Evolutionary conservation across 116 monocot species (phyloP).

Genomic region (Thalassia testudinum): DNA sequence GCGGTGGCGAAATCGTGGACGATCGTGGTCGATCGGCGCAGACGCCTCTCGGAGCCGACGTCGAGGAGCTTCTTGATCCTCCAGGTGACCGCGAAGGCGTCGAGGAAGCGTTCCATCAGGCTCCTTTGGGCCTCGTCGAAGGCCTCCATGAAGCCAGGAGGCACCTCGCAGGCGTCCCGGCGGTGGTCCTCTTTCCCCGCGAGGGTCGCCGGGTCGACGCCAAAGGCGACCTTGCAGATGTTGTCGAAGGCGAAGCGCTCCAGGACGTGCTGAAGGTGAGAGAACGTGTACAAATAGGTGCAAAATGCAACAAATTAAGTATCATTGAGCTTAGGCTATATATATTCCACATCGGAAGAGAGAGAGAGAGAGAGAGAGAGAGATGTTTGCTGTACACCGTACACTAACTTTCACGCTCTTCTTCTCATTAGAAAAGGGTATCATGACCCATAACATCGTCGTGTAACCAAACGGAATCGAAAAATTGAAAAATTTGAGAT

Average conservation of each 20-base stretch:
- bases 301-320: too few species aligned
- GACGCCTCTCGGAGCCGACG: constrained; percentile 16
- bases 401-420: too few species aligned
- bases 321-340: too few species aligned
- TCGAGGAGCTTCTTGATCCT: constrained; percentile 18
- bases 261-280: constrained; percentile 13
- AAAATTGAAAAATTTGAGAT: too few species aligned
- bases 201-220: constrained; percentile 14
- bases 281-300: too few species aligned
- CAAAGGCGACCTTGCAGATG: constrained; percentile 30
- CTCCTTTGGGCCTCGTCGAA: not conserved
- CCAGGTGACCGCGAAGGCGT: constrained; percentile 3
- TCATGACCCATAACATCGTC: too few species aligned
- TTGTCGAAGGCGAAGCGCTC: constrained; percentile 31
- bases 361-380: too few species aligned
- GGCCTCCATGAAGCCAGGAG: not conserved
- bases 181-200: not conserved
- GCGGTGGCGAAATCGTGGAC: constrained; percentile 8
- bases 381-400: too few species aligned
- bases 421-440: too few species aligned
- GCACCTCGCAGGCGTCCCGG: too few species aligned
- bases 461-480: too few species aligned
- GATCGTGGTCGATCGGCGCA: not conserved
- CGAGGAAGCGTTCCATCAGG: constrained; percentile 10
- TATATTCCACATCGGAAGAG: too few species aligned